Conservation (phyloP, 306 rosid genomes). For the cucumber (Cucumis sativus) region DNA sequence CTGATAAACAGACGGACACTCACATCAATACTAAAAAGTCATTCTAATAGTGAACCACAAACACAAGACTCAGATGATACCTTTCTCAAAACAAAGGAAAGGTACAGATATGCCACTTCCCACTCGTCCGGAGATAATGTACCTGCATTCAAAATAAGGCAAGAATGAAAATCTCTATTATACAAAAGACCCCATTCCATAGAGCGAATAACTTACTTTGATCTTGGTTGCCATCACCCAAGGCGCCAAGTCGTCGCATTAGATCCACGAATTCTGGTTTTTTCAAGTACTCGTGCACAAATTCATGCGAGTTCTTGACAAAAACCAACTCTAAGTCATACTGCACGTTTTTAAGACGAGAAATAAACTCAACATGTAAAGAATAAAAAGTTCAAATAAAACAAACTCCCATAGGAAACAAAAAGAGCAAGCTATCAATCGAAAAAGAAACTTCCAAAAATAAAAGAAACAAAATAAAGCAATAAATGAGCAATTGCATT, state of each 20-base stretch:
- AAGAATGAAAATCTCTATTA: not conserved
- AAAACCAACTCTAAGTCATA: slow-evolving; percentile 81
- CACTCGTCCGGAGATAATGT: slow-evolving; percentile 58
- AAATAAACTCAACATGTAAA: not conserved
- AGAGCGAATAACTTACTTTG: slow-evolving; percentile 31
- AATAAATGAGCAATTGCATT: not conserved
- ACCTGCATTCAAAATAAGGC: slow-evolving; percentile 18
- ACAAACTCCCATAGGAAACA: not conserved
- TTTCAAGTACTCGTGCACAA: slow-evolving; percentile 76
- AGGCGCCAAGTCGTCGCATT: slow-evolving; percentile 90
- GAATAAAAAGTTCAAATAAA: not conserved
- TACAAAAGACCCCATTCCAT: not conserved
- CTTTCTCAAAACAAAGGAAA: slow-evolving; percentile 51
- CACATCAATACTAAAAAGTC: not conserved
- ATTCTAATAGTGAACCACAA: not conserved
- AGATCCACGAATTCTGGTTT: slow-evolving; percentile 64
- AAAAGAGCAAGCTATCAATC: not conserved
- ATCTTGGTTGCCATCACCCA: slow-evolving; percentile 95
- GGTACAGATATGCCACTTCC: slow-evolving; percentile 58
- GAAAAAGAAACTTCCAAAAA: not conserved
- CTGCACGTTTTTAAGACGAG: slow-evolving; percentile 21
- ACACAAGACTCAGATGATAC: slow-evolving; percentile 5
- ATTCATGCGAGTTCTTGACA: slow-evolving; percentile 71
- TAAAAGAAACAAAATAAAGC: not conserved
- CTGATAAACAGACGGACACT: slow-evolving; percentile 26